A percentile compares a stretch with the other conserved stretches of the same genome.
phyloP scores from a whole-genome alignment of 2,329 filamentous ascomycete genomes.

The Drechslerella stenobrocha region DNA sequence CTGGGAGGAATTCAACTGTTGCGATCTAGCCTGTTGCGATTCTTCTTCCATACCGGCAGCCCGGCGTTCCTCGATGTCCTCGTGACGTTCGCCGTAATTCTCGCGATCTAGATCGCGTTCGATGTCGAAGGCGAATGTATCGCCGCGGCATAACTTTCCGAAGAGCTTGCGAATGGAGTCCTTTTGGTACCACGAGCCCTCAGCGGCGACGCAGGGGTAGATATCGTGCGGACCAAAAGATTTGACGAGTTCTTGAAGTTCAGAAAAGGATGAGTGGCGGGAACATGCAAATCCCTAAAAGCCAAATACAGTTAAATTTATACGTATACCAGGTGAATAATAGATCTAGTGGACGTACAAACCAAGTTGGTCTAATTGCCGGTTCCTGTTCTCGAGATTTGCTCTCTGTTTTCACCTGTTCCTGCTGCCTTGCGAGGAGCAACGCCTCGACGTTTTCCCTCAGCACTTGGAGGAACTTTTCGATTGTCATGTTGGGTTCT shows the following conservation, averaged over 20 bases:
- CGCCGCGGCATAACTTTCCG: conserved; percentile 50
- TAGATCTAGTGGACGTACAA: conserved; percentile 21
- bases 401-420: conserved; percentile 16
- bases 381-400: background rate
- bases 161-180: conserved; percentile 50
- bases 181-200: conserved; percentile 65
- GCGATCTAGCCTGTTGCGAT: conserved; percentile 56
- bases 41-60: conserved; percentile 30
- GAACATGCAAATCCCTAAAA: conserved; percentile 74
- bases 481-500: conserved; percentile 23
- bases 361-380: conserved; percentile 21
- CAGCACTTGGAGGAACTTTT: conserved; percentile 25
- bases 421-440: conserved; percentile 18
- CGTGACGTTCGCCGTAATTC: background rate
- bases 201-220: conserved; percentile 77
- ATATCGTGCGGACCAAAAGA: conserved; percentile 74
- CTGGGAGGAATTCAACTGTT: conserved; percentile 60
- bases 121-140: conserved; percentile 50
- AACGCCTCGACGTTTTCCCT: conserved; percentile 35
- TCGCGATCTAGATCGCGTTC: conserved; percentile 43
- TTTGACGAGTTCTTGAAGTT: conserved; percentile 71
- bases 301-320: too few species aligned
- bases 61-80: conserved; percentile 18
- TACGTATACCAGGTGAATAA: too few species aligned
- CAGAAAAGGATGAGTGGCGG: conserved; percentile 81